Evolutionary conservation across 2,329 filamentous ascomycete species (phyloP).

Genomic region (Colletotrichum echinochloae): DNA sequence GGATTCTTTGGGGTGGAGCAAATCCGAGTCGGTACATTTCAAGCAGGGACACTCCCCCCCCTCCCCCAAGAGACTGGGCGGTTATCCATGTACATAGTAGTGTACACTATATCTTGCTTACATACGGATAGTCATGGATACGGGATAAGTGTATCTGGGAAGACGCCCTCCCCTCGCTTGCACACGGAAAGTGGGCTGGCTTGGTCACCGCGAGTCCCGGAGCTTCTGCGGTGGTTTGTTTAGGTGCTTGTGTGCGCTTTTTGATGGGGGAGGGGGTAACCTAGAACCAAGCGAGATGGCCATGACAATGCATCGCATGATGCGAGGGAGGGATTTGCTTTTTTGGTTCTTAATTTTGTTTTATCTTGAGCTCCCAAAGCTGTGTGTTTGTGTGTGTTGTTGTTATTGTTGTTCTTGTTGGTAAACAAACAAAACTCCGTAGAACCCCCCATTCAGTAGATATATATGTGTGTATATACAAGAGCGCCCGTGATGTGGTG

Average conservation of each 20-base stretch:
- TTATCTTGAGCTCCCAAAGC: background rate
- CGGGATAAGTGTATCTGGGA: background rate
- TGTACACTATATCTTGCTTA: too few species aligned
- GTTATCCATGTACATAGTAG: too few species aligned
- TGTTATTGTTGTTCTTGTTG: background rate
- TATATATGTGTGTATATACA: constrained; percentile 24
- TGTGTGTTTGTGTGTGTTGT: background rate
- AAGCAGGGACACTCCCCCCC: background rate
- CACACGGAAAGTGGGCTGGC: constrained; percentile 1
- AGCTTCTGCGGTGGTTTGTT: background rate
- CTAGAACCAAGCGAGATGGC: constrained; percentile 1
- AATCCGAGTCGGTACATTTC: background rate
- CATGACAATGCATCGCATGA: background rate
- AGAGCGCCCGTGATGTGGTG: background rate
- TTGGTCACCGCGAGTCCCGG: constrained; percentile 1
- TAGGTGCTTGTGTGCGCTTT: background rate
- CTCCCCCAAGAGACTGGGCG: too few species aligned
- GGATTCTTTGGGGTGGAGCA: background rate
- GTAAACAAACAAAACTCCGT: background rate
- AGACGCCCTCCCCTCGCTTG: constrained; percentile 21
- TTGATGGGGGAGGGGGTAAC: too few species aligned
- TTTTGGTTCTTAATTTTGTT: too few species aligned
- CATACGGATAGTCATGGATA: background rate
- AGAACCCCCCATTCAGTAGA: background rate
- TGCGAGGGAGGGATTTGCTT: background rate